Evolutionary conservation across 1,284 basidiomycete species (phyloP).

Genomic region (Takashimella tepidaria): DNA sequence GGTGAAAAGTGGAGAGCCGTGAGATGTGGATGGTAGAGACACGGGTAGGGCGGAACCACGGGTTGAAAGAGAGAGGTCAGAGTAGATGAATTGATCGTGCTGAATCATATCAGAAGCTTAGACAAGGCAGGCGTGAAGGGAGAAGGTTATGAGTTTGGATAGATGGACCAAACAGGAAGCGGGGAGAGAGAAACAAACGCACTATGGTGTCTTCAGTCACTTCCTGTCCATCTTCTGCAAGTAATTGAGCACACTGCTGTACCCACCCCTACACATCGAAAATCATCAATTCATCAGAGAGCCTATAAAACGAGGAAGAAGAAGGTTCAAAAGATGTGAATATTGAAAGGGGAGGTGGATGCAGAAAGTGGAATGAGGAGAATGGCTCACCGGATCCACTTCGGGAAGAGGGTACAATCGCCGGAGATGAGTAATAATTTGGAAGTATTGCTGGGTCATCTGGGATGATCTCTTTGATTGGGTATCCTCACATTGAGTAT

Average conservation of each 20-base stretch:
- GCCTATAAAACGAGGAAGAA: too few relatives aligned
- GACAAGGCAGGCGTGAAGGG: neutral
- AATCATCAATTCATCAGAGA: too few relatives aligned
- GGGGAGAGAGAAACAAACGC: neutral
- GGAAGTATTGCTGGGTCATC: too few relatives aligned
- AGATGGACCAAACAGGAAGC: too few relatives aligned
- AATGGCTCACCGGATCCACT: constrained; percentile 28
- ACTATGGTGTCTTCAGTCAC: constrained; percentile 19
- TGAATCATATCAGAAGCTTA: constrained; percentile 9
- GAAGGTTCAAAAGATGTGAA: too few relatives aligned
- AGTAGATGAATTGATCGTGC: constrained; percentile 34
- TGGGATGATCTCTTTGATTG: too few relatives aligned
- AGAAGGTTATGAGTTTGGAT: too few relatives aligned
- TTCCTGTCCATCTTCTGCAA: constrained; percentile 21
- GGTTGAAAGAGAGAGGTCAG: constrained; percentile 30
- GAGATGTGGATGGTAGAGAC: constrained; percentile 11
- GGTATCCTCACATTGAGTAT: too few relatives aligned
- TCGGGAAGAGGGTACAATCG: constrained; percentile 30
- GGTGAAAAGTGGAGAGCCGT: constrained; percentile 13
- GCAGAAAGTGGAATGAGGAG: neutral
- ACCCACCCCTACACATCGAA: constrained; percentile 41
- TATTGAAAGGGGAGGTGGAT: constrained; percentile 2
- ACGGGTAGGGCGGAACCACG: constrained; percentile 16
- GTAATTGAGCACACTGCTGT: constrained; percentile 20
- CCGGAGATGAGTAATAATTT: constrained; percentile 14